phyloP scores from a whole-genome alignment of 202 grass and related monocot genomes.

The Dendrocalamus latiflorus region DNA sequence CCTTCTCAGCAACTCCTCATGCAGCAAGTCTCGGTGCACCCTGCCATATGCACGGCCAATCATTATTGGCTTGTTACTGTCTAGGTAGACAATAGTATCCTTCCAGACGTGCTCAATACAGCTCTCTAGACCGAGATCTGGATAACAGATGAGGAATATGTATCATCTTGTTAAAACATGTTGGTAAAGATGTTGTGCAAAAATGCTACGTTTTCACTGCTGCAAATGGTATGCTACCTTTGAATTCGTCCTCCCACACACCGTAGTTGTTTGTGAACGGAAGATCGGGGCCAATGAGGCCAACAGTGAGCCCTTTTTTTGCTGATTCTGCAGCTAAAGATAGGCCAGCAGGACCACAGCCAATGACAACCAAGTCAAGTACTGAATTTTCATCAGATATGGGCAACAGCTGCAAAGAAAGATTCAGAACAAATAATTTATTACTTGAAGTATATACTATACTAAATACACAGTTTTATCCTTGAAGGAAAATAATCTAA shows the following conservation, averaged over 20 bases:
- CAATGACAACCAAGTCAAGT: constrained; percentile 85
- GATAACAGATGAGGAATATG: constrained; percentile 8
- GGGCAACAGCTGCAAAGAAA: constrained; percentile 63
- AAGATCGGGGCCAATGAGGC: constrained; percentile 94
- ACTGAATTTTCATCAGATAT: constrained; percentile 53
- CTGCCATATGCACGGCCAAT: constrained; percentile 94
- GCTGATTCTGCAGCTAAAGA: constrained; percentile 94
- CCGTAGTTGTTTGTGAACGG: constrained; percentile 99
- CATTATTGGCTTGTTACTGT: constrained; percentile 66
- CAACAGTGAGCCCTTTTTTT: constrained; percentile 80
- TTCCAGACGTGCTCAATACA: constrained; percentile 97
- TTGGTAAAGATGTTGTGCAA: neutral
- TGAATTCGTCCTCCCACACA: constrained; percentile 99
- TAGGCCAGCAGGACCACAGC: constrained; percentile 91
- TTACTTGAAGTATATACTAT: neutral
- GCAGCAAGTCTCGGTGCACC: constrained; percentile 79
- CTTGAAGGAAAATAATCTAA: neutral
- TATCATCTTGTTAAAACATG: constrained; percentile 1
- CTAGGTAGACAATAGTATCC: constrained; percentile 86
- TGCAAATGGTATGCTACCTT: constrained; percentile 47
- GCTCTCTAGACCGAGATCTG: constrained; percentile 86
- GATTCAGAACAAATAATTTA: neutral
- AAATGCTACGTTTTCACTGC: too few relatives aligned
- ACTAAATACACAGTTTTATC: neutral
- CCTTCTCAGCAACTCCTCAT: constrained; percentile 84